phyloP scores from a whole-genome alignment of 371 early-diverging fungal species.

The Apophysomyces trapeziformis region DNA sequence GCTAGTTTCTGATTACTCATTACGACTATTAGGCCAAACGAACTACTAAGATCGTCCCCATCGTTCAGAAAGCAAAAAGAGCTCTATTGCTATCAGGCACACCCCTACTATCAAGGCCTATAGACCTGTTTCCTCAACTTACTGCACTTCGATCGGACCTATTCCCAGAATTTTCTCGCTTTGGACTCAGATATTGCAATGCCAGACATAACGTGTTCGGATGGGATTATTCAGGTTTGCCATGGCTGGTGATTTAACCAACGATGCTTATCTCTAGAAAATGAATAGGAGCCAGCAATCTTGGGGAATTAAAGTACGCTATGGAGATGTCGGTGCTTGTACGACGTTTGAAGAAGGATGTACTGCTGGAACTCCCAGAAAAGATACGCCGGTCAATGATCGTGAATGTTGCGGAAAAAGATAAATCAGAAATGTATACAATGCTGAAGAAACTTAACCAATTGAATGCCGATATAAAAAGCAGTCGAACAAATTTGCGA shows the following conservation, averaged over 20 bases:
- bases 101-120: slow-evolving; percentile 63
- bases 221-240: slow-evolving; percentile 26
- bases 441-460: neutral
- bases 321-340: slow-evolving; percentile 61
- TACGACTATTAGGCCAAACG: slow-evolving; percentile 39
- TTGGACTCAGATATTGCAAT: slow-evolving; percentile 65
- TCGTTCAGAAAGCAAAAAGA: slow-evolving; percentile 45
- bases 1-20: neutral
- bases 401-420: slow-evolving; percentile 20
- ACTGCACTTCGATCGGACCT: slow-evolving; percentile 38
- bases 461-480: neutral
- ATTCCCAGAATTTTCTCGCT: slow-evolving; percentile 47
- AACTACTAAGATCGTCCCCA: slow-evolving; percentile 48
- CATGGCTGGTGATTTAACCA: neutral
- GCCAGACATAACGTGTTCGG: slow-evolving; percentile 35
- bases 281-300: slow-evolving; percentile 55
- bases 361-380: slow-evolving; percentile 51
- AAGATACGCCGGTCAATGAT: slow-evolving; percentile 52
- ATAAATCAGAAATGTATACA: neutral
- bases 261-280: neutral
- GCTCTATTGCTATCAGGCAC: slow-evolving; percentile 61
- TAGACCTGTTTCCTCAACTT: slow-evolving; percentile 66
- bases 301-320: slow-evolving; percentile 58
- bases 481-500: neutral
- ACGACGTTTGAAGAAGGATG: slow-evolving; percentile 59